Percentiles rank a stretch among this genome's conserved stretches.
Evolutionary conservation across 345 rosid species (phyloP).

Genomic region (Acer campestre): DNA sequence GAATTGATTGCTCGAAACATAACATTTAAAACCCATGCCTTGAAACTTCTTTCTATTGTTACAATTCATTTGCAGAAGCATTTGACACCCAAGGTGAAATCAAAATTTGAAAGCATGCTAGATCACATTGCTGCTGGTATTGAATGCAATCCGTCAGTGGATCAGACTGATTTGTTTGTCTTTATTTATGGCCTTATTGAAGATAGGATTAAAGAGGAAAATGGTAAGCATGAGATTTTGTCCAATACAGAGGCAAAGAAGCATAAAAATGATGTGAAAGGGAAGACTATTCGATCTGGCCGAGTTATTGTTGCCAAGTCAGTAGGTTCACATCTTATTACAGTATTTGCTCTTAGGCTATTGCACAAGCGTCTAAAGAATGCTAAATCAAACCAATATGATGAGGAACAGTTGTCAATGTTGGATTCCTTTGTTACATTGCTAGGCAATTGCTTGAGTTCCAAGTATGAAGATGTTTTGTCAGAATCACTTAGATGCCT

Average conservation of each 20-base stretch:
- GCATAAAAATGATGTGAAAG: conserved; percentile 27
- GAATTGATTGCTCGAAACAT: conserved; percentile 68
- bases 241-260: conserved; percentile 32
- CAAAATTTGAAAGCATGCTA: conserved; percentile 74
- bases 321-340: conserved; percentile 61
- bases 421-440: conserved; percentile 82
- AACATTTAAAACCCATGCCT: conserved; percentile 69
- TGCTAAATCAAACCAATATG: conserved; percentile 43
- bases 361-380: conserved; percentile 61
- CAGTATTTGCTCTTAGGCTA: conserved; percentile 75
- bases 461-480: conserved; percentile 80
- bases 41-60: conserved; percentile 69
- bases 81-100: conserved; percentile 69
- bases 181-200: conserved; percentile 64
- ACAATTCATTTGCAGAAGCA: conserved; percentile 62
- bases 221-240: conserved; percentile 34
- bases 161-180: conserved; percentile 67
- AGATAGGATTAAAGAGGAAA: conserved; percentile 59
- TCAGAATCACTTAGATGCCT: conserved; percentile 80
- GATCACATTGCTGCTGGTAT: conserved; percentile 76
- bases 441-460: conserved; percentile 73
- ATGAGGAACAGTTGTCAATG: conserved; percentile 55
- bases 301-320: conserved; percentile 43
- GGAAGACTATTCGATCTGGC: conserved; percentile 29
- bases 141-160: conserved; percentile 76